A percentile compares a stretch with the other conserved stretches of the same genome.
phyloP scores from a whole-genome alignment of 2,329 filamentous ascomycete species.

The Rugonectria rugulosa region DNA sequence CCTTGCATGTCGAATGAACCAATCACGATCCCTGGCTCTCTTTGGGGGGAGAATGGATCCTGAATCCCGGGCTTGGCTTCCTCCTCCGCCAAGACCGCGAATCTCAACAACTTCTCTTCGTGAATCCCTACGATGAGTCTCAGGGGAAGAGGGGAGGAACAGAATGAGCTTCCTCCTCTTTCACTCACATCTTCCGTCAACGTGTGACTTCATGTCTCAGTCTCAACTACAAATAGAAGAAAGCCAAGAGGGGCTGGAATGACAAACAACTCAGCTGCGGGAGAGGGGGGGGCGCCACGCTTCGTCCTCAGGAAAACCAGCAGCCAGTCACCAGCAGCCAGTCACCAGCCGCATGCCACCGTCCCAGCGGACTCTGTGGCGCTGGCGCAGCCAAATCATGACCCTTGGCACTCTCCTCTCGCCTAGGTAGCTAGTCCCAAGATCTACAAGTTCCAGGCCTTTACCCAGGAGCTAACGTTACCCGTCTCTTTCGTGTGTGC shows the following conservation, averaged over 20 bases:
- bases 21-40: too few species aligned
- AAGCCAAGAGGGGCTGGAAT: conserved; percentile 5
- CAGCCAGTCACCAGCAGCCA: too few species aligned
- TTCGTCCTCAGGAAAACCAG: neutral
- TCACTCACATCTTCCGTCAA: neutral
- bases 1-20: too few species aligned
- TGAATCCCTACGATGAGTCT: too few species aligned
- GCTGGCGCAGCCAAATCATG: conserved; percentile 18
- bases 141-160: too few species aligned
- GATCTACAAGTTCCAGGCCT: neutral
- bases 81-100: too few species aligned
- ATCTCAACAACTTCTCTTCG: too few species aligned
- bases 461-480: neutral
- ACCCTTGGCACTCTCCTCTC: neutral
- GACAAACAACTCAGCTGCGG: conserved; percentile 14
- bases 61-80: too few species aligned
- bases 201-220: neutral
- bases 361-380: conserved; percentile 4
- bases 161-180: neutral
- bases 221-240: neutral
- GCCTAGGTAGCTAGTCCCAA: neutral
- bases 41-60: too few species aligned
- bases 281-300: conserved; percentile 11
- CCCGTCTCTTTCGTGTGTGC: too few species aligned
- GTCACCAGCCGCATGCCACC: neutral